A percentile compares a stretch with the other conserved stretches of the same genome.
phyloP scores from a whole-genome alignment of 345 rosid species.

The Populus alba region DNA sequence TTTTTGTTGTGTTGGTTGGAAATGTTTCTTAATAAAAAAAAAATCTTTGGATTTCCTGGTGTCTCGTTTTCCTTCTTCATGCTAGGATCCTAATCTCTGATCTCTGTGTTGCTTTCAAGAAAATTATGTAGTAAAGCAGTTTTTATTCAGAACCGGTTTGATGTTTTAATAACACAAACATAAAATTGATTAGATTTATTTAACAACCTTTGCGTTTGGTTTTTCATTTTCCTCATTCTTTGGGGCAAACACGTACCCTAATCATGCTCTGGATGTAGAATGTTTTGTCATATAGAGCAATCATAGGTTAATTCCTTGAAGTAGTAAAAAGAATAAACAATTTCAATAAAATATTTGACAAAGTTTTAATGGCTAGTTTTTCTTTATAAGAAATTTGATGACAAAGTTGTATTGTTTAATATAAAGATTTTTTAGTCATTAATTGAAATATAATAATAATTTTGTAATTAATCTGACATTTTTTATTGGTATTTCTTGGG shows the following conservation, averaged over 20 bases:
- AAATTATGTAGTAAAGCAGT: not conserved
- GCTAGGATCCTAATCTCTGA: not conserved
- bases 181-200: not conserved
- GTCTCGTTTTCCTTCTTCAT: no score
- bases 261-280: not conserved
- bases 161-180: not conserved
- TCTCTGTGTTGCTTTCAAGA: not conserved
- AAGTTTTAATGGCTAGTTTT: no score
- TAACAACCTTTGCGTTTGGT: not conserved
- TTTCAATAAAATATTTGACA: not conserved
- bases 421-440: no score
- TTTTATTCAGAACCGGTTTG: not conserved
- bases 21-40: not conserved
- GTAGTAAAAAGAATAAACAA: not conserved
- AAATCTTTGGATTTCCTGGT: not conserved
- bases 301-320: not conserved
- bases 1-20: not conserved
- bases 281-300: not conserved
- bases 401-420: no score
- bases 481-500: no score
- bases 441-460: no score
- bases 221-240: not conserved
- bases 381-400: no score
- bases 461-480: no score
- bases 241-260: not conserved